A percentile compares a stretch with the other conserved stretches of the same genome.
Evolutionary conservation across 805 yeast species (phyloP).

Genomic region (Lipomyces starkeyi): DNA sequence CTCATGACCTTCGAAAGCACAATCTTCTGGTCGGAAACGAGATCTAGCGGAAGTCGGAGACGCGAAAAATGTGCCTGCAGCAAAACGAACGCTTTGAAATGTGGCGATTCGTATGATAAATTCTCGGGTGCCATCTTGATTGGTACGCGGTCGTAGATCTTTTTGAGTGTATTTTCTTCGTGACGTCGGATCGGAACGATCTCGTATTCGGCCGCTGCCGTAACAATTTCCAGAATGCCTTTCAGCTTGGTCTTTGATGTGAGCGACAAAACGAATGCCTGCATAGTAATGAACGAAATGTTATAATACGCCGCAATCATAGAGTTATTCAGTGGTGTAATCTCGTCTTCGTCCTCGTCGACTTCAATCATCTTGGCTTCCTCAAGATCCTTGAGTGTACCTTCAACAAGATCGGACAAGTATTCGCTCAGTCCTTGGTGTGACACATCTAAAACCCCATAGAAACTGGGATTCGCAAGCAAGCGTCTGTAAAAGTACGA

Average conservation of each 20-base stretch:
- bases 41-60: constrained; percentile 63
- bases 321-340: constrained; percentile 71
- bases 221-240: constrained; percentile 66
- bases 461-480: constrained; percentile 83
- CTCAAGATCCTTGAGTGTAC: constrained; percentile 64
- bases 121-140: constrained; percentile 53
- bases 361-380: constrained; percentile 68
- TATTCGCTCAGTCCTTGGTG: constrained; percentile 77
- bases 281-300: constrained; percentile 70
- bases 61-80: constrained; percentile 84
- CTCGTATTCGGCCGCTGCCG: constrained; percentile 77
- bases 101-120: constrained; percentile 55
- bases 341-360: constrained; percentile 46
- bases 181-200: constrained; percentile 63
- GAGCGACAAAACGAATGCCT: constrained; percentile 58
- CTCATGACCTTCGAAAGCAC: constrained; percentile 59
- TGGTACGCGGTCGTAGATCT: constrained; percentile 67
- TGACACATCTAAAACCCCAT: constrained; percentile 72
- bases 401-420: constrained; percentile 83
- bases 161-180: constrained; percentile 58
- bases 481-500: constrained; percentile 82
- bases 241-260: constrained; percentile 62
- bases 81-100: constrained; percentile 72
- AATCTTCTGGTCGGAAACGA: constrained; percentile 59
- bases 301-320: constrained; percentile 77